Evolutionary conservation across 495 filamentous ascomycete genomes (phyloP).

Genomic region (Cercophora sp.): DNA sequence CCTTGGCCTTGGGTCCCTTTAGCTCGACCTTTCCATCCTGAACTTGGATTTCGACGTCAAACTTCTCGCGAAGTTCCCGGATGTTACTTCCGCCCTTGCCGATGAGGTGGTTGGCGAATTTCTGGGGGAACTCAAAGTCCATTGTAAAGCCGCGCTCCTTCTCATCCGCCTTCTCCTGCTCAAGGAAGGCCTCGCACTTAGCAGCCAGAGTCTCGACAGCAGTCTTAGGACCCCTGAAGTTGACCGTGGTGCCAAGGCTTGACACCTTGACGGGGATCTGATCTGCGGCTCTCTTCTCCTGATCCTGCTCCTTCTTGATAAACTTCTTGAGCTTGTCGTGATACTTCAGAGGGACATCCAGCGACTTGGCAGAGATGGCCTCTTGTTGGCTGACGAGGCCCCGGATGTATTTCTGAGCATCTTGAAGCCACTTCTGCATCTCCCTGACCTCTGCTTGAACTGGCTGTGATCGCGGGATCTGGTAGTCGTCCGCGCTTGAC

Average conservation of each 20-base stretch:
- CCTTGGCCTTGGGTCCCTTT: slow-evolving; percentile 60
- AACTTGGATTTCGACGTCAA: slow-evolving; percentile 95
- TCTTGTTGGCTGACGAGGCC: slow-evolving; percentile 67
- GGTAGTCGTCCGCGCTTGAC: slow-evolving; percentile 52
- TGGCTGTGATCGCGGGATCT: slow-evolving; percentile 60
- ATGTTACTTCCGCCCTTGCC: slow-evolving; percentile 90
- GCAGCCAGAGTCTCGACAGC: slow-evolving; percentile 64
- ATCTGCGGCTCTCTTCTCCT: slow-evolving; percentile 55
- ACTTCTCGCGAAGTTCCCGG: slow-evolving; percentile 90
- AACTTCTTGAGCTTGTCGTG: slow-evolving; percentile 76
- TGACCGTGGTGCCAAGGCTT: slow-evolving; percentile 52
- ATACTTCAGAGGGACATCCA: slow-evolving; percentile 61
- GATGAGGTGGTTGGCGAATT: slow-evolving; percentile 89
- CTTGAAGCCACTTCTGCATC: slow-evolving; percentile 58
- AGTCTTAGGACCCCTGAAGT: slow-evolving; percentile 69
- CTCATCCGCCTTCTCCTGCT: slow-evolving; percentile 80
- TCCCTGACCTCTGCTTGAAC: slow-evolving; percentile 24
- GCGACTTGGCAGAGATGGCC: slow-evolving; percentile 57
- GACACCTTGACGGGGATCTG: slow-evolving; percentile 71
- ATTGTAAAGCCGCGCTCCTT: slow-evolving; percentile 80
- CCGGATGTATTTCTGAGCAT: slow-evolving; percentile 69
- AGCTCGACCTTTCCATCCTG: slow-evolving; percentile 64
- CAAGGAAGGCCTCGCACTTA: slow-evolving; percentile 72
- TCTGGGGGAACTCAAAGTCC: slow-evolving; percentile 88
- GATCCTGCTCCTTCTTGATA: slow-evolving; percentile 70